These are phyloP conservation scores for Penicillium sp. DNA, from an alignment of 2,329 filamentous ascomycete genomes.

Conservation along the genomic window DNA sequence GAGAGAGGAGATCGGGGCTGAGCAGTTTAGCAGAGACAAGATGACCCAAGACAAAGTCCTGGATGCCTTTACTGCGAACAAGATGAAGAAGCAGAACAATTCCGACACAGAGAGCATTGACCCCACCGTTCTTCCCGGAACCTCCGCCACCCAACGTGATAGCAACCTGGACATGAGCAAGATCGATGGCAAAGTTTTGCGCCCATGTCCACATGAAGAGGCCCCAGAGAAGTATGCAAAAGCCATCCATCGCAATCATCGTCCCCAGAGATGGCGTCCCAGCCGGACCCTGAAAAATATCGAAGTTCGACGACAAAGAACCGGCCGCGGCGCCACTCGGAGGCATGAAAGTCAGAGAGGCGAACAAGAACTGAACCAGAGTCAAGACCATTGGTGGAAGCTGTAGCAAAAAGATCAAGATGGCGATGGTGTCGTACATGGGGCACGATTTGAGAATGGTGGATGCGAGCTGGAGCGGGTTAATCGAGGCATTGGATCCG, in stretches of 20 bases:
- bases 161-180: constrained; percentile 90
- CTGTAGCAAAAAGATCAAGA: constrained; percentile 92
- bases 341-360: constrained; percentile 86
- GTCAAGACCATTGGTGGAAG: constrained; percentile 85
- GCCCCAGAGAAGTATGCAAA: constrained; percentile 77
- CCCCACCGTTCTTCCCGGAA: constrained; percentile 47
- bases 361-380: constrained; percentile 87
- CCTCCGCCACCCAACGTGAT: constrained; percentile 82
- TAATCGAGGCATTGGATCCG: constrained; percentile 53
- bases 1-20: constrained; percentile 42
- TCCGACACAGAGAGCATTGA: constrained; percentile 46
- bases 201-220: constrained; percentile 82
- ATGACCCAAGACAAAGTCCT: constrained; percentile 50
- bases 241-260: constrained; percentile 76
- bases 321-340: constrained; percentile 75
- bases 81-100: constrained; percentile 48
- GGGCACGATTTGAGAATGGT: constrained; percentile 89
- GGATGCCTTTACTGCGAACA: constrained; percentile 46
- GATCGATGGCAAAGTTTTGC: constrained; percentile 82
- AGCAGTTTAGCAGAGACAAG: constrained; percentile 46
- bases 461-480: constrained; percentile 72
- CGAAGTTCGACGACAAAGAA: constrained; percentile 73
- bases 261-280: constrained; percentile 84
- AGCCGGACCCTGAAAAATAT: constrained; percentile 84
- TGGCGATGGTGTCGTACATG: constrained; percentile 91